phyloP scores from a whole-genome alignment of 495 filamentous ascomycete genomes.

The Collariella sp. region DNA sequence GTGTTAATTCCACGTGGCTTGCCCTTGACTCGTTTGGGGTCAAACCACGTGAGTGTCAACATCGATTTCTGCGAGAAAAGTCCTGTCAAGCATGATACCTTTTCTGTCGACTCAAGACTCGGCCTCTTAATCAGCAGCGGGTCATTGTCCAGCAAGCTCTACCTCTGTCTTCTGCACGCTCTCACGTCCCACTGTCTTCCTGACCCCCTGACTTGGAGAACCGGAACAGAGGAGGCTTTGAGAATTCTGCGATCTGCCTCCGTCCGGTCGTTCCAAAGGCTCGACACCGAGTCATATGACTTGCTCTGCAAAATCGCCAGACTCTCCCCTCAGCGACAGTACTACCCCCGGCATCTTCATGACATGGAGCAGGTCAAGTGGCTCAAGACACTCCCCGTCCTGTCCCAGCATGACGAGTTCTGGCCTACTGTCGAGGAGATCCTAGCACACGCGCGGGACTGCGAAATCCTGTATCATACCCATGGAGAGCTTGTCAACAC shows the following conservation, averaged over 20 bases:
- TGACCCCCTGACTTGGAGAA: conserved; percentile 48
- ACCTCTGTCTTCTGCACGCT: conserved; percentile 51
- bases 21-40: conserved; percentile 12
- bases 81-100: conserved; percentile 28
- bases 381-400: conserved; percentile 25
- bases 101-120: conserved; percentile 41
- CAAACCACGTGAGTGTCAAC: conserved; percentile 37
- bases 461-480: not conserved
- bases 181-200: conserved; percentile 51
- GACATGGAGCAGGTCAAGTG: conserved; percentile 26
- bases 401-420: conserved; percentile 48
- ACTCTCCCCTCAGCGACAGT: conserved; percentile 41
- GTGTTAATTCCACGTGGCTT: conserved; percentile 46
- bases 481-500: not conserved
- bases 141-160: conserved; percentile 46
- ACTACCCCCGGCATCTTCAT: conserved; percentile 19
- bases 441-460: conserved; percentile 2
- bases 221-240: conserved; percentile 56
- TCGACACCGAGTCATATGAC: conserved; percentile 32
- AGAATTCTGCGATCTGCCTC: conserved; percentile 41
- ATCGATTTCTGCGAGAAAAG: conserved; percentile 19
- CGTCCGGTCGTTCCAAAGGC: conserved; percentile 41
- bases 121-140: conserved; percentile 44
- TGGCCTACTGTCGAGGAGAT: conserved; percentile 9
- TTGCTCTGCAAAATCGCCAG: conserved; percentile 39